Base-by-base conservation (phyloP, 805 yeast genomes). In the Metschnikowia baotianmanensis region DNA sequence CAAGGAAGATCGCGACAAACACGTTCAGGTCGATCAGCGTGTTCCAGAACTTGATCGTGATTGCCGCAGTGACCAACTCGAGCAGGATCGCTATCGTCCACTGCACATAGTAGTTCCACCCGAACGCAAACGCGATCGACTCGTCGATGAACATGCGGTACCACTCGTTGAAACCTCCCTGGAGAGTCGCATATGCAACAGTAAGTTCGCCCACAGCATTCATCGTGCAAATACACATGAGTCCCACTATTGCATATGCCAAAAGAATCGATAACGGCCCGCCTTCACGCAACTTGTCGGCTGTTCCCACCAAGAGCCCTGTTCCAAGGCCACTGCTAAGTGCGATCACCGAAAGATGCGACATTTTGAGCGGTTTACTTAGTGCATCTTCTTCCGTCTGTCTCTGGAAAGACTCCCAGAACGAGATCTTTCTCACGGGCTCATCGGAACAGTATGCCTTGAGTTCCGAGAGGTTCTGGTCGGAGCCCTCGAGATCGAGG, bases 31-130 rank as follows among this genome's bases (percentile, higher is more conserved):
- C 72, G 31, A 79, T 66, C 5, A 28, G 29, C n/a, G 58, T 45
- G 2, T 69, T 62, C 86, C 86, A 81, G 57, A 66, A 80, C 47
- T 72, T 63, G 40, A 81, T 70, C 18, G 84, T 78, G 68, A 78
- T 71, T 6, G 53, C 45, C 2, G 55, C 55, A 12, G 50, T 47
- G 17, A 50, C 55, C 36, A 50, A 41, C 38, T 50, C 55, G 38
- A 50, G 34, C 12, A 53, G 44, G 25, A 48, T 47, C 29, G 51
- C 44, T 25, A 51, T 46, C 15, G 42, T 40, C 61, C 61, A 64
- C 47, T 48, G 67, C 39, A 52, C 50, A 45, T 56, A 63, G 52
- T 58, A 65, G 47, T 63, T 64, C 68, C 68, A 63, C 6, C 69
- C 69, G 29, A 63, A 43, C 2, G 67, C 64, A 47, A 65, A 65